Conservation (phyloP, 2,329 filamentous ascomycete species). For the Aspergillus eucalypticola region DNA sequence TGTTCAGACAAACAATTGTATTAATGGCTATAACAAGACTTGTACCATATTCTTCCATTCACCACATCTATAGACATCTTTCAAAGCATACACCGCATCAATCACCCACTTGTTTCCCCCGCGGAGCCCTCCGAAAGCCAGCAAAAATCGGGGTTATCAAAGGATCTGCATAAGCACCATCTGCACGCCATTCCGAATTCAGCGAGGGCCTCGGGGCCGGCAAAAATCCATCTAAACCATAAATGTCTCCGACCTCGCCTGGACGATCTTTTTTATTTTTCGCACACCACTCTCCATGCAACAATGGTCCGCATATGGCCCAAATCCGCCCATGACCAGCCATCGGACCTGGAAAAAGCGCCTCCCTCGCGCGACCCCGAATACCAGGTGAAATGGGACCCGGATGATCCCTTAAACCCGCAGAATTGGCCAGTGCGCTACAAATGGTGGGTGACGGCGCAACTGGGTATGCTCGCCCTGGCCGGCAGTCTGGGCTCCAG, state of each 20-base stretch:
- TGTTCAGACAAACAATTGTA: no score
- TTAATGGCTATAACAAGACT: no score
- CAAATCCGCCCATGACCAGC: background rate
- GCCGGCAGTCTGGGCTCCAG: conserved; percentile 52
- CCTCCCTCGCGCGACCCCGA: background rate
- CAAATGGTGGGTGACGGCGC: conserved; percentile 52
- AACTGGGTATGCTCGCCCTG: conserved; percentile 54
- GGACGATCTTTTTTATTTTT: background rate
- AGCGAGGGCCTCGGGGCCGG: background rate
- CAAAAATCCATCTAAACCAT: background rate
- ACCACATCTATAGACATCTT: no score
- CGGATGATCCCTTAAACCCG: conserved; percentile 42
- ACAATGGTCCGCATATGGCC: background rate
- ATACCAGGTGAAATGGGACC: conserved; percentile 12
- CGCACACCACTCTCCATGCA: background rate
- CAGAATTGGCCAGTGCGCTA: conserved; percentile 47
- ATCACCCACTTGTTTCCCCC: no score
- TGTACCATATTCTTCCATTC: no score
- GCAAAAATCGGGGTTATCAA: no score
- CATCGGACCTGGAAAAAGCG: background rate
- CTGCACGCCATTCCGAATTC: no score
- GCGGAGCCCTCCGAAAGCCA: no score
- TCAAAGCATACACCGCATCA: no score
- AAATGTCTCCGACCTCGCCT: background rate
- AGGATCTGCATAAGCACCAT: no score